These are phyloP conservation scores for Collybia mongolica DNA, from an alignment of 768 basidiomycete genomes.

Conservation along the genomic window DNA sequence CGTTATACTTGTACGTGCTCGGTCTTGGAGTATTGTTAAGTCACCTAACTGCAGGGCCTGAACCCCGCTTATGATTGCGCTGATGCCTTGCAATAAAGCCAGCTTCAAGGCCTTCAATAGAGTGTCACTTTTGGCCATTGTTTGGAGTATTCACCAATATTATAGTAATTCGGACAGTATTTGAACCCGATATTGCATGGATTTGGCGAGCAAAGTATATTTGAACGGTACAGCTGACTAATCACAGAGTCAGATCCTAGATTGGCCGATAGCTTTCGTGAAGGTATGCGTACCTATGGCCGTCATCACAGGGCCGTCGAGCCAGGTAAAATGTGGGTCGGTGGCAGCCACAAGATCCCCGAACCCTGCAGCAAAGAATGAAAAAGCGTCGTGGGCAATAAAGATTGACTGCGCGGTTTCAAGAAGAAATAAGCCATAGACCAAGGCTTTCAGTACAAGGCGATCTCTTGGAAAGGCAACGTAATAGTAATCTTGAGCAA, in stretches of 20 bases:
- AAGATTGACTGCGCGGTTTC: background rate
- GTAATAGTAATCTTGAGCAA: constrained; percentile 1
- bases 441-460: background rate
- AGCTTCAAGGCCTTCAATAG: background rate
- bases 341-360: background rate
- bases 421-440: background rate
- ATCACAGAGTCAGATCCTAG: background rate
- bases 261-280: too few relatives aligned
- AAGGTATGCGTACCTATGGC: too few relatives aligned
- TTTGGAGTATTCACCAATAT: too few relatives aligned
- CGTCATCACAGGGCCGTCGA: too few relatives aligned
- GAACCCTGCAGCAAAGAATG: too few relatives aligned
- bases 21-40: too few relatives aligned
- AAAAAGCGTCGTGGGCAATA: background rate
- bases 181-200: too few relatives aligned
- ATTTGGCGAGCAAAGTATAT: background rate
- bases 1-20: too few relatives aligned
- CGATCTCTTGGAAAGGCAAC: background rate
- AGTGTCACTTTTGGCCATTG: too few relatives aligned
- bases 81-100: background rate
- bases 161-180: too few relatives aligned
- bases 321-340: too few relatives aligned
- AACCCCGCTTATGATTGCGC: background rate
- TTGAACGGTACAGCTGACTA: background rate
- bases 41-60: background rate